Base-by-base conservation (phyloP, 768 basidiomycete species). In the Auriculariales sp. region DNA sequence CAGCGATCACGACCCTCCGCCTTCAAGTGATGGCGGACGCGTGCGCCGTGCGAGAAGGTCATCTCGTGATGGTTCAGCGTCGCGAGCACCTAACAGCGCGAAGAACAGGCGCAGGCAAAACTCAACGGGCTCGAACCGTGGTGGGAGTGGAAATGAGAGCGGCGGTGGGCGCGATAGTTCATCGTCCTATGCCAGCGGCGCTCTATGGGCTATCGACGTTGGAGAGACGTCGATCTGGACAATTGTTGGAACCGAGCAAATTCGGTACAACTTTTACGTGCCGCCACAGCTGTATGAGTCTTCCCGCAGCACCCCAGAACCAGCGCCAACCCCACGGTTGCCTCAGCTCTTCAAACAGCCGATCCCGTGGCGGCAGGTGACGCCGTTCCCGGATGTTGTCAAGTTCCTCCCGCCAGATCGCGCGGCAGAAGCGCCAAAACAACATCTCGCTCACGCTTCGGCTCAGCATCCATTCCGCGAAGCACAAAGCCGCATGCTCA, bases 141-240 rank as follows among this genome's bases (percentile, higher is more conserved):
- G 82, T 36, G 79, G 81, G 12, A 78, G 77, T 28, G 66, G 73
- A 12, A 78, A 79, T 57, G 45, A 30, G 14, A 84, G 87, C 50
- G 61, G 74, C 34, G 75, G 79, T 30, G 79, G 80, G 47, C 30
- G 50, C 14, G 31, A 48, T 27, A 32, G 27, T 12, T 33, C 42
- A 12, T 30, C 53, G 4, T 27, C 53, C 14, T 36, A 49, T 33
- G 77, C 80, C 39, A 88, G 83, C 4, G 87, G 83, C 47, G 82
- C 83, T 9, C 71, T 86, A 22, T 90, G 85, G 87, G 82, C 82
- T 60, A 82, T 91, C 49, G 89, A 92, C 62, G 89, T 90, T 51
- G 89, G 89, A 53, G 89, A 92, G 69, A 89, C 88, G 28, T 89
- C 87, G 61, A 85, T 91, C 22, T 93, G 90, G 90, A 92, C 90